phyloP scores from a whole-genome alignment of 768 basidiomycete species.

The Serendipita indica region DNA sequence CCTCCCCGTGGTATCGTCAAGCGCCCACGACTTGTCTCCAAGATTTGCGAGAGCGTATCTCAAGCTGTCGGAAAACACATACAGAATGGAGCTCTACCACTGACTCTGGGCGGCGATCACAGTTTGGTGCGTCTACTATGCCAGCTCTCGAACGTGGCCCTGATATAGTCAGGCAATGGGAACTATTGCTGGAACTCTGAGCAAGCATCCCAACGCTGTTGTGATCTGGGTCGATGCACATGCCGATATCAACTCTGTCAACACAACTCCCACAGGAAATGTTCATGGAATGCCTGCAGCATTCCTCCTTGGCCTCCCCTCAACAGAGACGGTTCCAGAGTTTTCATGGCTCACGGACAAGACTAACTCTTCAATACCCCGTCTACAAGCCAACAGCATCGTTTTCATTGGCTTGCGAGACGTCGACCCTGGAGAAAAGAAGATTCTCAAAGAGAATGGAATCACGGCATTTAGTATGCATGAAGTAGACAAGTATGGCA shows the following conservation, averaged over 20 bases:
- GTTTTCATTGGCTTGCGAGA: slow-evolving; percentile 98
- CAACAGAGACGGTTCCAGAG: slow-evolving; percentile 25
- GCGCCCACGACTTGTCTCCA: slow-evolving; percentile 77
- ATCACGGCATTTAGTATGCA: slow-evolving; percentile 90
- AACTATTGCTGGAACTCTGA: slow-evolving; percentile 82
- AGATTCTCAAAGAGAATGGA: slow-evolving; percentile 67
- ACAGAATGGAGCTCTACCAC: slow-evolving; percentile 62
- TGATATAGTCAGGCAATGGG: slow-evolving; percentile 56
- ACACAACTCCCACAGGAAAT: slow-evolving; percentile 66
- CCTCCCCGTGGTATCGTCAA: slow-evolving; percentile 80
- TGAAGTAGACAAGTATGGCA: slow-evolving; percentile 71
- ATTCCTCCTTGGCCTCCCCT: slow-evolving; percentile 55
- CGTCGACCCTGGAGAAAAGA: slow-evolving; percentile 77
- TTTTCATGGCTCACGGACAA: slow-evolving; percentile 34
- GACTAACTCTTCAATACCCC: slow-evolving; percentile 38
- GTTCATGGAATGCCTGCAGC: slow-evolving; percentile 98
- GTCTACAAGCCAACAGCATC: slow-evolving; percentile 54
- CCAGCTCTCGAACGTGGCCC: slow-evolving; percentile 8
- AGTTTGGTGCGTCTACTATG: slow-evolving; percentile 46
- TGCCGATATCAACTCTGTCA: slow-evolving; percentile 86
- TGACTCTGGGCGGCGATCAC: slow-evolving; percentile 94
- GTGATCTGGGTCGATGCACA: slow-evolving; percentile 97
- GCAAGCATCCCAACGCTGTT: slow-evolving; percentile 52
- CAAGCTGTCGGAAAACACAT: slow-evolving; percentile 59
- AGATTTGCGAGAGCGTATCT: slow-evolving; percentile 69